Evolutionary conservation across 345 rosid genomes (phyloP).

Genomic region (Citrus unshiu): DNA sequence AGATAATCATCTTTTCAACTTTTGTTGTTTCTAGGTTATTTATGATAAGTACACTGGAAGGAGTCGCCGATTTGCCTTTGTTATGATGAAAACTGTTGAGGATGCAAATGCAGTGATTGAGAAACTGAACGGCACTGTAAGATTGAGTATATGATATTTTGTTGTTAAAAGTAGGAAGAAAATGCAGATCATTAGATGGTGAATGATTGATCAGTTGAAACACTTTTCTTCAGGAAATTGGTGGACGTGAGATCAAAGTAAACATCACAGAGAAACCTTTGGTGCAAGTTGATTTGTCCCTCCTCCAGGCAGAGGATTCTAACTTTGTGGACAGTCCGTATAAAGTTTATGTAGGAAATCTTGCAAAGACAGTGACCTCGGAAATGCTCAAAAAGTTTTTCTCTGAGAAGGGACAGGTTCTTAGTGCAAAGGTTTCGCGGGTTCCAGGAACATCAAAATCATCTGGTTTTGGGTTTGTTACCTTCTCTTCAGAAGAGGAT

Average conservation of each 20-base stretch:
- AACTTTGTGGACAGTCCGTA: conserved; percentile 63
- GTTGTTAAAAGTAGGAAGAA: not conserved
- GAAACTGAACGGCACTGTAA: conserved; percentile 81
- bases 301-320: conserved; percentile 63
- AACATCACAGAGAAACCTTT: conserved; percentile 82
- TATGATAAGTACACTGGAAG: conserved; percentile 74
- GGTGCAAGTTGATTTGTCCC: conserved; percentile 37
- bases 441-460: conserved; percentile 88
- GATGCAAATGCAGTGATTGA: conserved; percentile 78
- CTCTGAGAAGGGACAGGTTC: conserved; percentile 70
- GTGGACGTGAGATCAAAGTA: conserved; percentile 80
- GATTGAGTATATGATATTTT: conserved; percentile 7
- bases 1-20: not conserved
- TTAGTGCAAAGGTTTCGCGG: conserved; percentile 79
- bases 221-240: conserved; percentile 47
- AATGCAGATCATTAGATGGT: not conserved
- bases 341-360: conserved; percentile 87
- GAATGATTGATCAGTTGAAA: not conserved
- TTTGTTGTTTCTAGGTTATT: conserved; percentile 46
- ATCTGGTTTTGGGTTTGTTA: conserved; percentile 74
- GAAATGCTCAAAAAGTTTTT: conserved; percentile 57
- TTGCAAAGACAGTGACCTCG: conserved; percentile 73
- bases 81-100: conserved; percentile 76
- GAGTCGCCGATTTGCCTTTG: conserved; percentile 87
- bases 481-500: conserved; percentile 80